Evolutionary conservation across 768 basidiomycete species (phyloP), one percentile per base, ranked within the genome.

Genomic region (Termitomyces sp.): DNA sequence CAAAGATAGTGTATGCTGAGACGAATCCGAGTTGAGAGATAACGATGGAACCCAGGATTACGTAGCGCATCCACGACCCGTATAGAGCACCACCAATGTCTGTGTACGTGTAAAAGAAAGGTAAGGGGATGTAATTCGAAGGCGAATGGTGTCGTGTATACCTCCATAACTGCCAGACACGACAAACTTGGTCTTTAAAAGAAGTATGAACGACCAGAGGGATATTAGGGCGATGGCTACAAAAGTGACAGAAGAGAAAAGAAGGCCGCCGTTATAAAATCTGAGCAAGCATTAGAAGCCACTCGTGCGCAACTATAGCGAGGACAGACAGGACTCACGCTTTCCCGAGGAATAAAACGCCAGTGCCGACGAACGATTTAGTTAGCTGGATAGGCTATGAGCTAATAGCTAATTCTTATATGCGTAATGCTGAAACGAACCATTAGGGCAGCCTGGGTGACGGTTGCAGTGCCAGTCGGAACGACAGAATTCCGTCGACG

Each of bases 351-450:
- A 99, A 98, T 35, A 99, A 70, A 10, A 99, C 89, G 16, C 96
- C 96, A 14, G 96, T 98, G 21, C 96, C 96, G 46, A 98, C 85
- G 64, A 98, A 98, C 1, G 89, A 85, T 72, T 98, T 98, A 57
- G 97, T 73, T 54, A 98, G 72, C 92, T 95, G 62, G 11, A 39
- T 58, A 40, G 54, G 57, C 50, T 47, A 46, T 57, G 46, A 58
- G 32, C 4, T 17, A n/a, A n/a, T n/a, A n/a, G 25, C 7, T 40
- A 40, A 32, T 56, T 28, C 6, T 45, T 14, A 60, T 50, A 2
- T 16, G 34, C 9, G 23, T 10, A 35, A 23, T 12, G 11, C 19
- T 34, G 27, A 41, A 19, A 68, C 82, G 40, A 64, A 91, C 93
- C 94, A 98, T 98, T 46, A 98, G 74, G 8, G 94, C 84, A 21